Base-by-base conservation (phyloP, 1,139 yeast species). In the Debaryomyces singareniensis region DNA sequence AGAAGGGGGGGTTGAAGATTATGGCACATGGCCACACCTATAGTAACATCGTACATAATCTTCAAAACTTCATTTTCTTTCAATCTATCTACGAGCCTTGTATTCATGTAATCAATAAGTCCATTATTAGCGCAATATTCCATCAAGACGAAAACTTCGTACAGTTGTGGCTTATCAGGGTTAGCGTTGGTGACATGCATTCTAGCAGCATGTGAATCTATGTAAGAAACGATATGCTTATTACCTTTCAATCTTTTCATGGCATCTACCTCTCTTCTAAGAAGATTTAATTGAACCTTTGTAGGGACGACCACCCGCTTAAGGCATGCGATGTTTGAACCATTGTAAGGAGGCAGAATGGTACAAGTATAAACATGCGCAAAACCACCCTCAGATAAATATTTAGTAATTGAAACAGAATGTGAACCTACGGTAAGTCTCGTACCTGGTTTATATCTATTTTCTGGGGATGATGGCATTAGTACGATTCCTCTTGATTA, bases 171-270 rank as follows among this genome's bases (percentile, higher is more conserved):
- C 9, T 26, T 49, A 15, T 35, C 34, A 23, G 39, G 39, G 13
- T 60, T 60, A 26, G 54, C 58, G 21, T 60, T 55, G 25, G 34
- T 34, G 28, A 40, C 35, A 7, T 34, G 39, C 35, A 60, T 55
- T 42, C 96, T 65, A n/a, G 94, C 76, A 4, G 98, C 98, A 59
- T 91, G 95, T 3, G 96, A 85, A 56, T 93, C 98, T 38, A 83
- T 84, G 51, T 91, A 93, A 15, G 82, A 75, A 9, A 93, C 97
- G 40, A 91, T 78, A 46, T 83, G 79, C 15, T 75, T 72, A 41
- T 82, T 75, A 2, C 93, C 94, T 33, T 78, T 64, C 32, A 91
- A 64, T 29, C 93, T 68, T 52, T 87, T 65, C 94, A 83, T 83
- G 9, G 86, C 85, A 42, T 80, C 91, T 5, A 83, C 93, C 49